Evolutionary conservation across 306 rosid species (phyloP).

Genomic region (Corylus americana): DNA sequence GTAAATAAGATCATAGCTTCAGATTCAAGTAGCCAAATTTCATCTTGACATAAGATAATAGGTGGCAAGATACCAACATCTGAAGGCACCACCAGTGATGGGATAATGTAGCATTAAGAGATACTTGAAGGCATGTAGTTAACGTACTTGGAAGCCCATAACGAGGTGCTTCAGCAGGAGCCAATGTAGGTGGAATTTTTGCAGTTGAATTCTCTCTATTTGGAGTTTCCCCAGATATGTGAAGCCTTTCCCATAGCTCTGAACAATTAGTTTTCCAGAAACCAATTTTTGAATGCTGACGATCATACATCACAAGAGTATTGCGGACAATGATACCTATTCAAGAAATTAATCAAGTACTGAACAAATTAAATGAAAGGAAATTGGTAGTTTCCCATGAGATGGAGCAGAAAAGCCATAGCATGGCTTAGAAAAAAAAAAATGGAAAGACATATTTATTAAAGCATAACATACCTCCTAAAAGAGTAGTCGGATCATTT

Average conservation of each 20-base stretch:
- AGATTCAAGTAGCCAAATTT: neutral
- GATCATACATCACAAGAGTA: conserved; percentile 88
- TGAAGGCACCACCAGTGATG: neutral
- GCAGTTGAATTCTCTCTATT: conserved; percentile 34
- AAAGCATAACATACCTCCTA: conserved; percentile 72
- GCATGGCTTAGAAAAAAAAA: conserved; percentile 16
- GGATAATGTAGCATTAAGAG: neutral
- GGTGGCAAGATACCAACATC: neutral
- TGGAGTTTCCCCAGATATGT: conserved; percentile 49
- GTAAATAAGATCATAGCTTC: neutral
- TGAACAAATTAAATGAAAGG: conserved; percentile 15
- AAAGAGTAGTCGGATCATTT: conserved; percentile 88
- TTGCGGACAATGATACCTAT: conserved; percentile 90
- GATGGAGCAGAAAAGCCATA: neutral
- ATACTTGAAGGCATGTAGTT: conserved; percentile 21
- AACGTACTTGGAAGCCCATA: conserved; percentile 56
- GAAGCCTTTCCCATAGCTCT: conserved; percentile 84
- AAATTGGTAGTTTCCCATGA: conserved; percentile 16
- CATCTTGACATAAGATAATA: neutral
- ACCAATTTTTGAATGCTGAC: conserved; percentile 75
- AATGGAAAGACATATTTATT: neutral
- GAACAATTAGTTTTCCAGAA: conserved; percentile 99
- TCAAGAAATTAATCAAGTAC: conserved; percentile 21
- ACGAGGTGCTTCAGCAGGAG: conserved; percentile 57
- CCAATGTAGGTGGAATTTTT: conserved; percentile 45